Percentiles rank a stretch among this genome's conserved stretches.
These are phyloP conservation scores for Physcia stellaris DNA, from an alignment of 495 filamentous ascomycete genomes.

Conservation along the genomic window DNA sequence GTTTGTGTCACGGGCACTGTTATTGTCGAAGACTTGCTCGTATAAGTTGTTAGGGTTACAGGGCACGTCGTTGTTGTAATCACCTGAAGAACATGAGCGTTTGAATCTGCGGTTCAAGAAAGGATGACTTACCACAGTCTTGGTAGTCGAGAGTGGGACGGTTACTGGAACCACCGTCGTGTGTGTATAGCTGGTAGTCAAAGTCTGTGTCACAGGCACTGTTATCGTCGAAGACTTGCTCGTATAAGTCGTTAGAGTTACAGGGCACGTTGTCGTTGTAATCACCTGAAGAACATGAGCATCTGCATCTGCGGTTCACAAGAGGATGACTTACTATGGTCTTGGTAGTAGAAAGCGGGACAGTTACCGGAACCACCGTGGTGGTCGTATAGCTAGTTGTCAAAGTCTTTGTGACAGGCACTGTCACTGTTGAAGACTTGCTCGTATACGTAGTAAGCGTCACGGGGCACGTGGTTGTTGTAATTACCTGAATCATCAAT, in stretches of 20 bases:
- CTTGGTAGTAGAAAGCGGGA: neutral
- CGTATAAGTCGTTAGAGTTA: conserved; percentile 14
- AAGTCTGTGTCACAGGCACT: conserved; percentile 16
- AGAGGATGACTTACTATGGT: neutral
- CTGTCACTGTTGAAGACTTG: neutral
- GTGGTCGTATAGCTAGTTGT: conserved; percentile 12
- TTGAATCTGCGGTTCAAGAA: neutral
- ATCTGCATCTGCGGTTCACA: neutral
- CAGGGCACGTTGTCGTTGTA: conserved; percentile 12
- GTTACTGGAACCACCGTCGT: neutral
- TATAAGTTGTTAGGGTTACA: conserved; percentile 14
- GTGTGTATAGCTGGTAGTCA: conserved; percentile 13
- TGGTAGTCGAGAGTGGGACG: neutral
- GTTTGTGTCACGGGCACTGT: conserved; percentile 18
- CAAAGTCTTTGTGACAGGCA: conserved; percentile 10
- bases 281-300: neutral
- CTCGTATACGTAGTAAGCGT: neutral
- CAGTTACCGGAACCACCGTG: neutral
- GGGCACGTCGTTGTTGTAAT: conserved; percentile 11
- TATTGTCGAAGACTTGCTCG: conserved; percentile 17
- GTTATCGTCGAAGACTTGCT: conserved; percentile 18
- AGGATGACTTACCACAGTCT: neutral
- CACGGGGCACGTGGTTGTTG: conserved; percentile 1
- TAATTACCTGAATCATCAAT: neutral
- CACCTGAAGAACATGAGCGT: neutral